phyloP scores from a whole-genome alignment of 495 filamentous ascomycete genomes.

The Chaetomium cochliodes region DNA sequence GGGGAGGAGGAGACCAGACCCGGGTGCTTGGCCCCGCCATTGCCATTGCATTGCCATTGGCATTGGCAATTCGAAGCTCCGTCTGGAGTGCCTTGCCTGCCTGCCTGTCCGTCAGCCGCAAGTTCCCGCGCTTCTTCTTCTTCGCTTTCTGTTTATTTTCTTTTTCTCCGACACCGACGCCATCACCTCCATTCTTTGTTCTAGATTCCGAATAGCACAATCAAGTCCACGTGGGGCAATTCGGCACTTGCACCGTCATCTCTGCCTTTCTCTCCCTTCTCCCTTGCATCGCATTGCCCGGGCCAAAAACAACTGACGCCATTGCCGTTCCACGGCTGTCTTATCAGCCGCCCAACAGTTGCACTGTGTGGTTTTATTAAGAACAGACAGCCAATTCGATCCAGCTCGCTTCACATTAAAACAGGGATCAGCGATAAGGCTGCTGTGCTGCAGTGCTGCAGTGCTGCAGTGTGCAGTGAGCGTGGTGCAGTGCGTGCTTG shows the following conservation, averaged over 20 bases:
- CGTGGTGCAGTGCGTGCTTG: too few species aligned
- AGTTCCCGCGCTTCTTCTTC: background rate
- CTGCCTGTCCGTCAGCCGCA: too few species aligned
- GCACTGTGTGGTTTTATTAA: background rate
- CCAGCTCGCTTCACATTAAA: slow-evolving; percentile 15
- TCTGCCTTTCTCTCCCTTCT: too few species aligned
- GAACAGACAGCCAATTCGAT: background rate
- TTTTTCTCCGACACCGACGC: background rate
- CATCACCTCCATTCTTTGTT: too few species aligned
- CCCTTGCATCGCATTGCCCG: too few species aligned
- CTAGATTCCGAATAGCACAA: too few species aligned
- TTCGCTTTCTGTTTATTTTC: background rate
- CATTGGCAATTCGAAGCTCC: too few species aligned
- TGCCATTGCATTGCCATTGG: too few species aligned
- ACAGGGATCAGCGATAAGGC: slow-evolving; percentile 47
- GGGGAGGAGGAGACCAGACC: too few species aligned
- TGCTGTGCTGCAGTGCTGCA: slow-evolving; percentile 24
- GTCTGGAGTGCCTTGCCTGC: too few species aligned
- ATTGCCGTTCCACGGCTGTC: slow-evolving; percentile 23
- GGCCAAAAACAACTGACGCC: slow-evolving; percentile 20
- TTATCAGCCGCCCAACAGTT: slow-evolving; percentile 22
- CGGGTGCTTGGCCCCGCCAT: too few species aligned
- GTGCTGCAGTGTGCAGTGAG: too few species aligned
- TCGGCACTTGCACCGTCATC: background rate
- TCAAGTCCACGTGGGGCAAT: background rate